Base-by-base conservation (phyloP, 768 basidiomycete species). In the Boletales sp. region DNA sequence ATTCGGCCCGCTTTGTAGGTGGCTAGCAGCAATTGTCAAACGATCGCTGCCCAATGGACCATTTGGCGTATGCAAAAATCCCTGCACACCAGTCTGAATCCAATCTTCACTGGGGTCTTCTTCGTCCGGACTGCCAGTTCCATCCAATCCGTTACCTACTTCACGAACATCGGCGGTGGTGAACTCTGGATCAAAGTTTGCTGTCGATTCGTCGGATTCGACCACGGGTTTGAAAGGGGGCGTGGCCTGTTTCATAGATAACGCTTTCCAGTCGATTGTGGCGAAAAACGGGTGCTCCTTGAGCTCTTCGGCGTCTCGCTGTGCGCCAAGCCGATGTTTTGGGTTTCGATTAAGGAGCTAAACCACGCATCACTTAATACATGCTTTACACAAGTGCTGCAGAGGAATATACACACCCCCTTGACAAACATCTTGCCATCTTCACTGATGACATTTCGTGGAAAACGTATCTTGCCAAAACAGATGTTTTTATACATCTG, bases 401-500 rank as follows among this genome's bases (percentile, higher is more conserved):
- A 43, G 45, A 48, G 27, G 61, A 43, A 43, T n/a, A 45, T 9
- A 82, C 91, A 74, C 58, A 97, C 94, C 55, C 91, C 93, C 72
- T 98, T 98, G 62, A 99, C 97, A 58, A 98, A 99, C 72, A 94
- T 88, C 72, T 99, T 99, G 41, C 97, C 97, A 42, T 97, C 94
- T 61, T 99, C 97, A 52, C 86, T 86, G 58, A 98, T 97, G 31
- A 97, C 94, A 46, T 89, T 94, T 63, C 92, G 88, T 5, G 97
- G 97, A 74, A 98, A 98, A 46, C 94, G 79, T 65, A 98, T 97
- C 79, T 97, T 98, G 52, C 97, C 97, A 69, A 98, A 99, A 67
- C 94, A 97, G 58, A 91, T 92, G 71, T 90, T 93, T 77, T 94
- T 94, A 75, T 99, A 99, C 97, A 99, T 99, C 71, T 95, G 91